These are phyloP conservation scores for Acer campestre DNA, from an alignment of 345 rosid genomes.

Conservation along the genomic window DNA sequence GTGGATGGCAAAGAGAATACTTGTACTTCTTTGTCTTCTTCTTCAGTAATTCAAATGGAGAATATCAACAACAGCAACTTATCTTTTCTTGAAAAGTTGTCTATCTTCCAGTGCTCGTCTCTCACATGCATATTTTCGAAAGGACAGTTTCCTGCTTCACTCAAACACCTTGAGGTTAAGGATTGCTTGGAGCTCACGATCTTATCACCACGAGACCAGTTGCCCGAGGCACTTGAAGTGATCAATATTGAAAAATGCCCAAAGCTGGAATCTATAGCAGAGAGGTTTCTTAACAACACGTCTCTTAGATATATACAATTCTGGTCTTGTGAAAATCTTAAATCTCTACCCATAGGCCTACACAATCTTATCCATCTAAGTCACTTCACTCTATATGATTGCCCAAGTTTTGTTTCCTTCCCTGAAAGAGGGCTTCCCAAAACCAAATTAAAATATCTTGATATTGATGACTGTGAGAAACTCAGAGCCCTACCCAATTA, in stretches of 20 bases:
- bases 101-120: background rate
- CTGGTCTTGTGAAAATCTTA: background rate
- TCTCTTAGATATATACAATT: background rate
- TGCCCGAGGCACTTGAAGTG: background rate
- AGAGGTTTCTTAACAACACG: background rate
- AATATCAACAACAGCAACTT: no score
- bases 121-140: background rate
- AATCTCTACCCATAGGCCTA: background rate
- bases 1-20: background rate
- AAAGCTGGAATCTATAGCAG: background rate
- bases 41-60: background rate
- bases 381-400: background rate
- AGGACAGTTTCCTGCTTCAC: background rate
- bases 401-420: slow-evolving; percentile 6
- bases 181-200: slow-evolving; percentile 18
- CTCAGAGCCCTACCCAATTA: background rate
- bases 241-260: background rate
- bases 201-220: background rate
- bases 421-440: slow-evolving; percentile 2
- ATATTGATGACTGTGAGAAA: background rate
- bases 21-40: background rate
- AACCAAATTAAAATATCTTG: background rate
- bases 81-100: background rate
- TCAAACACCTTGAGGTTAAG: background rate
- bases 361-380: background rate